A percentile compares a stretch with the other conserved stretches of the same genome.
phyloP scores from a whole-genome alignment of 1,284 basidiomycete species.

The Trichosporon asahii region DNA sequence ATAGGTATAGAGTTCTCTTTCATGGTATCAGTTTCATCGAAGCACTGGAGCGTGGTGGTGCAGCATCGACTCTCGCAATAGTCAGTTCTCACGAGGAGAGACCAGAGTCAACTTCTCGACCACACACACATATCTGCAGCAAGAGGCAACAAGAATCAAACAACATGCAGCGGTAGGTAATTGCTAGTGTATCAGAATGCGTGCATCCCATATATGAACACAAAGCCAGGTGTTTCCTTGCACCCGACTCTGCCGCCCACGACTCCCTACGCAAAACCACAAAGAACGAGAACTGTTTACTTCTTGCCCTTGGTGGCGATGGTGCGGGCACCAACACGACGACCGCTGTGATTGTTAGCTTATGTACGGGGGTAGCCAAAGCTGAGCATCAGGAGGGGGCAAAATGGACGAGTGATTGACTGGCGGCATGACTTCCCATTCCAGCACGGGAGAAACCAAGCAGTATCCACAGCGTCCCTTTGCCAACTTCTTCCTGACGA shows the following conservation, averaged over 20 bases:
- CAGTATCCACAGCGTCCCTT: too few relatives aligned
- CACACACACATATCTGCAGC: too few relatives aligned
- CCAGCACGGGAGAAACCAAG: too few relatives aligned
- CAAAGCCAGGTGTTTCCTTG: slow-evolving; percentile 13
- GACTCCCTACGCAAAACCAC: slow-evolving; percentile 11
- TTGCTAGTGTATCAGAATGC: slow-evolving; percentile 17
- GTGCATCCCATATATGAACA: slow-evolving; percentile 22
- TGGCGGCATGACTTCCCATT: too few relatives aligned
- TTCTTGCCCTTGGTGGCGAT: slow-evolving; percentile 30
- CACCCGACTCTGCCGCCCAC: slow-evolving; percentile 7
- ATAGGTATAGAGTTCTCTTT: background rate
- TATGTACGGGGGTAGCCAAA: background rate
- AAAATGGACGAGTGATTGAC: too few relatives aligned
- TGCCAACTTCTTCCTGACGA: background rate
- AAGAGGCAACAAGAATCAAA: background rate
- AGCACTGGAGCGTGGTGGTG: too few relatives aligned
- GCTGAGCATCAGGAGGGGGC: too few relatives aligned
- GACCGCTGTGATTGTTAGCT: slow-evolving; percentile 20
- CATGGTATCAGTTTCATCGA: slow-evolving; percentile 5
- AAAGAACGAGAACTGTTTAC: slow-evolving; percentile 22
- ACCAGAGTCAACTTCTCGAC: too few relatives aligned
- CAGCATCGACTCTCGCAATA: too few relatives aligned
- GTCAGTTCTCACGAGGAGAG: too few relatives aligned
- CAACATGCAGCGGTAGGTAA: background rate
- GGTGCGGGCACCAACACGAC: slow-evolving; percentile 30